Percentiles rank a stretch among this genome's conserved stretches.
phyloP scores from a whole-genome alignment of 352 stramenopile genomes.

The Pythium oligandrum region DNA sequence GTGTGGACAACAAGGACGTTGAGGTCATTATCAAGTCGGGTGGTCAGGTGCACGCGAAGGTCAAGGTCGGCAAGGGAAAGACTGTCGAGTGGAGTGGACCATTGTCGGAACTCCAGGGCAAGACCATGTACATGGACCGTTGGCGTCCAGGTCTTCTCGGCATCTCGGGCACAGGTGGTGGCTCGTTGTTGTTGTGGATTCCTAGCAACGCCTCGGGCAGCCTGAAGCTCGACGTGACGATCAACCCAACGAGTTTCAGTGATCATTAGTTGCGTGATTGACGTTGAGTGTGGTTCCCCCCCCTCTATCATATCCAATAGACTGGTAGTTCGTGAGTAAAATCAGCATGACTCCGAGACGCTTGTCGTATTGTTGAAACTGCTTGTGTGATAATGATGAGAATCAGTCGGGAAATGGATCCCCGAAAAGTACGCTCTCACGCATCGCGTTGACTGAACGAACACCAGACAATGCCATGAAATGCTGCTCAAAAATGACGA shows the following conservation, averaged over 20 bases:
- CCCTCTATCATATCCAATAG: too few species aligned
- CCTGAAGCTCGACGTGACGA: conserved; percentile 9
- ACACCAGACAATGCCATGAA: too few species aligned
- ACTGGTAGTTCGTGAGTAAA: too few species aligned
- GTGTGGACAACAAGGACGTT: conserved; percentile 40
- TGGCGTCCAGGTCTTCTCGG: conserved; percentile 46
- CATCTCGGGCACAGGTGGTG: conserved; percentile 39
- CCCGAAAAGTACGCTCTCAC: too few species aligned
- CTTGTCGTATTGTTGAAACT: too few species aligned
- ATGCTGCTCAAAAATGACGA: too few species aligned
- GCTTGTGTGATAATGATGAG: too few species aligned
- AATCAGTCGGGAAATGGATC: too few species aligned
- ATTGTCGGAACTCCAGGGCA: conserved; percentile 30
- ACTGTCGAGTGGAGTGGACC: conserved; percentile 32
- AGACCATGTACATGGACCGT: conserved; percentile 67
- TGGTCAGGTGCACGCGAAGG: conserved; percentile 32
- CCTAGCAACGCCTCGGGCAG: conserved; percentile 23
- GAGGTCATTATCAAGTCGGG: conserved; percentile 46
- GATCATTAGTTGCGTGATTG: conserved; percentile 7
- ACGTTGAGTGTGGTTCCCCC: background rate
- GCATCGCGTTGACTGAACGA: too few species aligned
- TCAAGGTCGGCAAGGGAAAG: conserved; percentile 29
- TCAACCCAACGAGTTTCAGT: conserved; percentile 16
- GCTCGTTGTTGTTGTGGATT: conserved; percentile 58
- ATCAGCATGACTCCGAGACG: too few species aligned